Percentiles rank a stretch among this genome's conserved stretches.
Evolutionary conservation across 2,329 filamentous ascomycete species (phyloP).

Genomic region (Paracorniculantispora psalliotae): DNA sequence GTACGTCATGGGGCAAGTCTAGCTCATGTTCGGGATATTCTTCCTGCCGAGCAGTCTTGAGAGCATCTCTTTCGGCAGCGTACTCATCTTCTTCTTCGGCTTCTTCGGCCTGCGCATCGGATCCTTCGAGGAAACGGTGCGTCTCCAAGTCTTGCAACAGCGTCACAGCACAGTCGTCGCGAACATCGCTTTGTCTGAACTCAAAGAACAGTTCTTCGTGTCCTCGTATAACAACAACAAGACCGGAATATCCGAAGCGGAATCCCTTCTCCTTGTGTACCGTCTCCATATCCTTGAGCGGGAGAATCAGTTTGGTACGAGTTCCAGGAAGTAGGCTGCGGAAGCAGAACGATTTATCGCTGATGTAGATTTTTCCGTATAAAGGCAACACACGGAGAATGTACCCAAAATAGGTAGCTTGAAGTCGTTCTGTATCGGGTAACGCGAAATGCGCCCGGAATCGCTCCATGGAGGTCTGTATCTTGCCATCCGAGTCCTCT

Average conservation of each 20-base stretch:
- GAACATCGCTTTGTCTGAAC: conserved; percentile 68
- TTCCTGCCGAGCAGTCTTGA: conserved; percentile 66
- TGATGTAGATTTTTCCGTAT: conserved; percentile 95
- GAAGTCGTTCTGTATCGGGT: conserved; percentile 74
- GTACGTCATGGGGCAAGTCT: conserved; percentile 41
- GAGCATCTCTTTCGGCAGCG: conserved; percentile 72
- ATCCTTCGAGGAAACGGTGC: conserved; percentile 64
- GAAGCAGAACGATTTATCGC: conserved; percentile 84
- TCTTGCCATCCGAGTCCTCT: conserved; percentile 58
- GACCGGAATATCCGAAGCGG: conserved; percentile 80
- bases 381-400: conserved; percentile 85
- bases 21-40: conserved; percentile 48
- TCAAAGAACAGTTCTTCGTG: conserved; percentile 98
- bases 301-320: conserved; percentile 86
- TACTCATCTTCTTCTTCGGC: conserved; percentile 68
- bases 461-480: conserved; percentile 65
- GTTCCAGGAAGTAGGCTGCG: conserved; percentile 85
- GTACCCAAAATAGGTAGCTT: conserved; percentile 88
- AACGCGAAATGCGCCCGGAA: conserved; percentile 89
- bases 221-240: conserved; percentile 88
- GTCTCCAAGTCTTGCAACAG: conserved; percentile 72
- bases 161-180: conserved; percentile 85
- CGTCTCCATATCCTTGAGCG: conserved; percentile 86
- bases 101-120: conserved; percentile 62
- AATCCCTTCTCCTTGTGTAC: conserved; percentile 95